Conservation (phyloP, 371 early-diverging fungal species). For the Gilbertella persicaria region DNA sequence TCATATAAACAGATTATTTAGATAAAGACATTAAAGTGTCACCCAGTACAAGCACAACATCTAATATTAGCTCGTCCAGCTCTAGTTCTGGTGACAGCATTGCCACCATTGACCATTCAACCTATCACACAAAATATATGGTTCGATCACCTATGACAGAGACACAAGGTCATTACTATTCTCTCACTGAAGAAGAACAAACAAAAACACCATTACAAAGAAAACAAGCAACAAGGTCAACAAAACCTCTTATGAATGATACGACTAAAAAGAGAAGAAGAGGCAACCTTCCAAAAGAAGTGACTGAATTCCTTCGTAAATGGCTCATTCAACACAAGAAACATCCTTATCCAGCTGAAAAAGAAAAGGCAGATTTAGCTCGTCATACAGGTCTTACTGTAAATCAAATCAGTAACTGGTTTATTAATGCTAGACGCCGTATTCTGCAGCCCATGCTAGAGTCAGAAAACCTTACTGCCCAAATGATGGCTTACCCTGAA, state of each 20-base stretch:
- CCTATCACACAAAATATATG: not conserved
- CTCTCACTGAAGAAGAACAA: conserved; percentile 5
- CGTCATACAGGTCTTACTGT: conserved; percentile 68
- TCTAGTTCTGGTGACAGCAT: conserved; percentile 29
- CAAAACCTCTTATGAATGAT: not conserved
- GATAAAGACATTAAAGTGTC: conserved; percentile 23
- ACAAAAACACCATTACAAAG: not conserved
- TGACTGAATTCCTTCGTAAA: conserved; percentile 64
- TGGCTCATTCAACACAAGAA: conserved; percentile 81
- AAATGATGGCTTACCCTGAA: conserved; percentile 30
- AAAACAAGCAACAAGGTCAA: conserved; percentile 6
- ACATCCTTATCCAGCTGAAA: conserved; percentile 85
- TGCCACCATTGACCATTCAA: conserved; percentile 18
- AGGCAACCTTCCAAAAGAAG: conserved; percentile 66
- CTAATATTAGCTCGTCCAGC: conserved; percentile 26
- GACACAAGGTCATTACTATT: too few species aligned
- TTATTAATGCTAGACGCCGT: conserved; percentile 86
- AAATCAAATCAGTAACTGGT: conserved; percentile 90
- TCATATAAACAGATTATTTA: conserved; percentile 8
- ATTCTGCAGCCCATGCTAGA: conserved; percentile 59
- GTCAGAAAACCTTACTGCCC: conserved; percentile 34
- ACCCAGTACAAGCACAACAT: conserved; percentile 31
- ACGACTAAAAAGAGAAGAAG: conserved; percentile 45
- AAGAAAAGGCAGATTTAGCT: conserved; percentile 71
- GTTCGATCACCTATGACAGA: conserved; percentile 2